phyloP scores from a whole-genome alignment of 2,329 filamentous ascomycete genomes.

The Pestalotiopsis fici region DNA sequence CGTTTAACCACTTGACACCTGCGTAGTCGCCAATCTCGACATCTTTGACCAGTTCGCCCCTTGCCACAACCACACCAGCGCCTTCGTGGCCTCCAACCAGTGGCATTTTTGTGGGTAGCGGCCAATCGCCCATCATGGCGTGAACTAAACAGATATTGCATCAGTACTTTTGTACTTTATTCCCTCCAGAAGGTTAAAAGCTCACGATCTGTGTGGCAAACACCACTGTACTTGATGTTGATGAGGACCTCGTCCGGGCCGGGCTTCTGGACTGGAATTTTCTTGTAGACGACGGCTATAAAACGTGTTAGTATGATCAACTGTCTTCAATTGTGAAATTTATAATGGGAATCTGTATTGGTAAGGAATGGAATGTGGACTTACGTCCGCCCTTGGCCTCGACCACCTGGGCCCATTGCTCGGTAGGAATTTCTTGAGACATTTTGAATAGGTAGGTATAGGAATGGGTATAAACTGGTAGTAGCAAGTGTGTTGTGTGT shows the following conservation, averaged over 20 bases:
- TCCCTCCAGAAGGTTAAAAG: neutral
- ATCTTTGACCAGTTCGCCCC: conserved; percentile 75
- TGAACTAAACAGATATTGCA: conserved; percentile 34
- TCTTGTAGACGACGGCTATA: conserved; percentile 68
- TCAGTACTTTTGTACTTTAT: neutral
- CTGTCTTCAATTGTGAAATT: neutral
- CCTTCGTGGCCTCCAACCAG: conserved; percentile 82
- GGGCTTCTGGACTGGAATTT: conserved; percentile 79
- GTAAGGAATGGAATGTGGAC: conserved; percentile 1
- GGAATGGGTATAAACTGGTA: neutral
- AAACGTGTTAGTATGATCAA: conserved; percentile 10
- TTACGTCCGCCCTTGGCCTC: conserved; percentile 65
- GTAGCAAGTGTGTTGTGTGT: neutral
- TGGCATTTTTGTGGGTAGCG: conserved; percentile 77
- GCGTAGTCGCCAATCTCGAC: conserved; percentile 81
- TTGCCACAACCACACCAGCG: conserved; percentile 80
- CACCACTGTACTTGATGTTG: conserved; percentile 87
- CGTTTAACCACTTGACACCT: conserved; percentile 93
- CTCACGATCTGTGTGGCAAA: conserved; percentile 78
- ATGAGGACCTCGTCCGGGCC: conserved; percentile 89
- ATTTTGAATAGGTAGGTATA: neutral
- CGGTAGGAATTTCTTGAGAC: conserved; percentile 63
- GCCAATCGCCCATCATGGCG: conserved; percentile 89
- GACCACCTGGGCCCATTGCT: conserved; percentile 91
- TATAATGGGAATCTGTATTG: neutral